phyloP scores from a whole-genome alignment of 2,329 filamentous ascomycete genomes.

The Curvularia sp. region DNA sequence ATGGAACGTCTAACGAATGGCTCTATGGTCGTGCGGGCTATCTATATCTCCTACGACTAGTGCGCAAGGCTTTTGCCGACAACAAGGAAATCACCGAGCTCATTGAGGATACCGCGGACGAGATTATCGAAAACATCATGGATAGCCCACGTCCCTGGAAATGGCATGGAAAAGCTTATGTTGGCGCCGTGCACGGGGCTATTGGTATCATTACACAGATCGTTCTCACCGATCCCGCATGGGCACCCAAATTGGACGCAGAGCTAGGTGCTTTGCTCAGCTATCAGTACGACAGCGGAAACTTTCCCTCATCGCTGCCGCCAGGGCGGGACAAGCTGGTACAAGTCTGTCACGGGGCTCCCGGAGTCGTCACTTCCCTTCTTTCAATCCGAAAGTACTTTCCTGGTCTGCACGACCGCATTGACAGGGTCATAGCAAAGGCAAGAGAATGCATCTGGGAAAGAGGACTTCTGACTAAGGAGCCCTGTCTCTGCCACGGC shows the following conservation, averaged over 20 bases:
- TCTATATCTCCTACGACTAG: constrained; percentile 70
- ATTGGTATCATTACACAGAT: constrained; percentile 76
- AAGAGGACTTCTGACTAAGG: constrained; percentile 67
- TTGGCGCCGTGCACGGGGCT: constrained; percentile 72
- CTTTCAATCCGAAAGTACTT: constrained; percentile 64
- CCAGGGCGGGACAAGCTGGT: constrained; percentile 60
- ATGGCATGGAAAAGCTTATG: constrained; percentile 68
- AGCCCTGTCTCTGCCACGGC: constrained; percentile 71
- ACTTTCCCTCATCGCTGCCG: constrained; percentile 66
- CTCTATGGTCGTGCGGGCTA: constrained; percentile 72
- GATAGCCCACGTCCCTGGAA: constrained; percentile 64
- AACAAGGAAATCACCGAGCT: constrained; percentile 59
- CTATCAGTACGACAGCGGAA: constrained; percentile 67
- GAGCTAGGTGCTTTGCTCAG: constrained; percentile 64
- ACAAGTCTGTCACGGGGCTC: constrained; percentile 72
- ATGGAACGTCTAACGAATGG: constrained; percentile 65
- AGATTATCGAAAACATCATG: constrained; percentile 67
- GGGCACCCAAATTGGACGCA: constrained; percentile 61
- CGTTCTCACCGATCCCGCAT: constrained; percentile 63
- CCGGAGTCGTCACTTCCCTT: constrained; percentile 67
- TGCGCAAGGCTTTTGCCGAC: constrained; percentile 63
- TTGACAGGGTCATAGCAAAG: constrained; percentile 60
- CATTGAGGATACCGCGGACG: constrained; percentile 61
- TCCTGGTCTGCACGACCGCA: constrained; percentile 60
- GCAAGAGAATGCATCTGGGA: constrained; percentile 63